Base-by-base conservation (phyloP, 1,284 basidiomycete species). In the Gymnopus androsaceus region DNA sequence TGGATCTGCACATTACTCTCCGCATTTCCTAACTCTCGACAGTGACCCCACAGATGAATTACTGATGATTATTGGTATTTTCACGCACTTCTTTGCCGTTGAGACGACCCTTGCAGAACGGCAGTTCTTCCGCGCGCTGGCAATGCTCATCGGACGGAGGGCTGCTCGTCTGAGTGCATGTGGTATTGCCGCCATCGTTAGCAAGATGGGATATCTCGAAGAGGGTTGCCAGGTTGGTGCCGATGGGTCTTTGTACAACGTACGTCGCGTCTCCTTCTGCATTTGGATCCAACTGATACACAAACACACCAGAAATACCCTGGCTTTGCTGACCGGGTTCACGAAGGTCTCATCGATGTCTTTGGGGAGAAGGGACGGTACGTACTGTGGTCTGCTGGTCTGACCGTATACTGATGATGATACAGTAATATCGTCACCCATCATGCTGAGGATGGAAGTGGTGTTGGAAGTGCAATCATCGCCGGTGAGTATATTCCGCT, bases 31-130 rank as follows among this genome's bases (percentile, higher is more conserved):
- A 11, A 28, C 25, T 6, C 17, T 55, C 45, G 52, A 3, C 67
- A 94, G 91, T 66, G 96, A 99, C 72, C 88, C 92, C 2, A 99
- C 96, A n/a, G 96, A 98, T 68, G 96, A 99, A 70, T 83, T 98
- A 40, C 82, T 98, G 50, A 98, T 95, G 80, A 85, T 95, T 66
- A 94, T 96, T 64, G 95, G 96, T 51, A 93, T 99, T 64, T 98
- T 99, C 77, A 87, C 89, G 17, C 92, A 97, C 77, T 97, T 97
- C 80, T 95, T 94, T 68, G 90, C 91, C 31, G 76, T 97, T 50
- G 94, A 96, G 75, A 97, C 95, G 17, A 97, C 94, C 2, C 79
- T 95, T 33, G 92, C 92, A 9, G 95, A 98, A 73, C 88, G 95
- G 33, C 91, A 95, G 68, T 97, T 97, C 80, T 96, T 98, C 89